Evolutionary conservation across 352 stramenopile species (phyloP), one percentile per base, ranked within the genome.

Genomic region (Peronospora farinosa): DNA sequence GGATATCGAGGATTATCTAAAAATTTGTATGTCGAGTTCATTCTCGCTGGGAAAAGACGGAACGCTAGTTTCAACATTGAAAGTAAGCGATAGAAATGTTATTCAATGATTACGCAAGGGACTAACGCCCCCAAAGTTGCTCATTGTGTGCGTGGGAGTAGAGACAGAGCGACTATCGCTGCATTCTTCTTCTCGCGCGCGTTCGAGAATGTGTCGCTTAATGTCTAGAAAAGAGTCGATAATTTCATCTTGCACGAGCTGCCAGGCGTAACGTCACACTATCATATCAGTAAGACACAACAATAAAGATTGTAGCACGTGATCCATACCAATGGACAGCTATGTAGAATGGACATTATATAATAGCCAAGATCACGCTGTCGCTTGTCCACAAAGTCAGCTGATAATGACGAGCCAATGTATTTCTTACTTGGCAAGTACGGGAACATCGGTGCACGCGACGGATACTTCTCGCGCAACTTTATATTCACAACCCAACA

Each of bases 221-320:
- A 93, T 85, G 47, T 93, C 83, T n/a, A 93, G 49, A 57, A 93
- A 93, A 31, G 82, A 84, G 57, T 93, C 83, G 40, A 93, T 74
- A 57, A 91, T 91, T 57, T 93, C 82, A 60, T 93, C 82, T 47
- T 88, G 75, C 28, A 86, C 74, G 15, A 92, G 65, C 80, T 91
- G 51, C 1, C 8, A 21, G 32, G 15, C 45, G 25, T 13, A 33
- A 27, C 1, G 23, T 27, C 5, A 27, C 23, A 27, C 23, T 0
- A 27, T 21, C 19, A 21, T n/a, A n/a, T 1, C 47, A 35, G 6
- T 23, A 39, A 38, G 37, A 37, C 6, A 16, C 7, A 44, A 12
- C 15, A 46, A 19, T 28, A 1, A 3, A 17, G 41, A 40, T 8
- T 16, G 12, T 37, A 37, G 32, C 12, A 37, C 32, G 39, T 13